phyloP scores from a whole-genome alignment of 805 yeast genomes.

The Candida ortonii region DNA sequence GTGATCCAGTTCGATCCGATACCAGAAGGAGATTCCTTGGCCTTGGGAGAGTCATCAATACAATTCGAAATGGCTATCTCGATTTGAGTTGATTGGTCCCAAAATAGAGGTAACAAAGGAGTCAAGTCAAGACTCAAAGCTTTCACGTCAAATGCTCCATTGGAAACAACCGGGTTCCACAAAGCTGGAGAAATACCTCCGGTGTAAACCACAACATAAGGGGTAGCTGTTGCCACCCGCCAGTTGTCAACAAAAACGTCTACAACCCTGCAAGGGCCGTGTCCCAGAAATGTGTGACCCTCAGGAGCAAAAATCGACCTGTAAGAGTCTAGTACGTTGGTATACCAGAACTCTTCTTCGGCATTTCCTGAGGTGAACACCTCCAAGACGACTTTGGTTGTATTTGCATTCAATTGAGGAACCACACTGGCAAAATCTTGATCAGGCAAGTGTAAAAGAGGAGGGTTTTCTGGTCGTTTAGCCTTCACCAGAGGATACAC shows the following conservation, averaged over 20 bases:
- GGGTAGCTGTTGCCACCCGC: slow-evolving; percentile 59
- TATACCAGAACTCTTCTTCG: slow-evolving; percentile 82
- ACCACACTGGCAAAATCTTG: slow-evolving; percentile 36
- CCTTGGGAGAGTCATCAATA: slow-evolving; percentile 35
- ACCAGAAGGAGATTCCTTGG: slow-evolving; percentile 30
- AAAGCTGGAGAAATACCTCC: slow-evolving; percentile 80
- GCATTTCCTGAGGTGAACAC: slow-evolving; percentile 72
- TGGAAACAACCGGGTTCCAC: slow-evolving; percentile 79
- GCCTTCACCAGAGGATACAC: slow-evolving; percentile 38
- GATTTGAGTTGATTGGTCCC: slow-evolving; percentile 43
- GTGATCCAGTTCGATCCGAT: slow-evolving; percentile 59
- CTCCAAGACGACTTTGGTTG: slow-evolving; percentile 57
- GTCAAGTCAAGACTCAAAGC: slow-evolving; percentile 71
- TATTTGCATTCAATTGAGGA: slow-evolving; percentile 50
- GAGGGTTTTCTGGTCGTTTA: slow-evolving; percentile 34
- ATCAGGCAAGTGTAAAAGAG: slow-evolving; percentile 45
- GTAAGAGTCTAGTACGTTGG: slow-evolving; percentile 51
- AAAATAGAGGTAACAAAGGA: slow-evolving; percentile 64
- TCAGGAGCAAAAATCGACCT: slow-evolving; percentile 37
- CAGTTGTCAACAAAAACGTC: slow-evolving; percentile 59
- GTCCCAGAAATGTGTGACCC: slow-evolving; percentile 48
- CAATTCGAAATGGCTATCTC: slow-evolving; percentile 56
- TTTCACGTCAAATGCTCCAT: slow-evolving; percentile 69
- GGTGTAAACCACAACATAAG: slow-evolving; percentile 72
- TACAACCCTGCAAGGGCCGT: slow-evolving; percentile 70